These are phyloP conservation scores for Phoenix roebelenii DNA, from an alignment of 176 grass and related monocot species.

Conservation along the genomic window DNA sequence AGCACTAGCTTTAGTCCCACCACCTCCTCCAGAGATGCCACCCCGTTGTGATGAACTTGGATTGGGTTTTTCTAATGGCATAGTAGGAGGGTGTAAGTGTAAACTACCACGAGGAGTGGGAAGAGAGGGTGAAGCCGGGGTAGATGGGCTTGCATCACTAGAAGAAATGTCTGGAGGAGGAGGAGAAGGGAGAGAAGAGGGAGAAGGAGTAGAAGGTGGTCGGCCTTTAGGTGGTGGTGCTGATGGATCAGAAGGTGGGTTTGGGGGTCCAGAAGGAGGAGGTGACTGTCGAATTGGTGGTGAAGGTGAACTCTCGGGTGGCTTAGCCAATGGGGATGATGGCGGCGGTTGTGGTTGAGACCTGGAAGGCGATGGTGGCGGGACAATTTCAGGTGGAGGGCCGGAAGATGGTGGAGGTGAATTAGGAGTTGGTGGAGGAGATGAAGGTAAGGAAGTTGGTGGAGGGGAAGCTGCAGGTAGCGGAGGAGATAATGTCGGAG, in stretches of 20 bases:
- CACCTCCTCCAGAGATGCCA: neutral
- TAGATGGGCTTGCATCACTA: too few relatives aligned
- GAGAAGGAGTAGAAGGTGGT: neutral
- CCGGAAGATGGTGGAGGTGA: too few relatives aligned
- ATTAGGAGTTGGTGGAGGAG: conserved; percentile 1
- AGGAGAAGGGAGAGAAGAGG: neutral
- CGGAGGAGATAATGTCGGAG: neutral
- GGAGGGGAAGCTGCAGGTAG: neutral
- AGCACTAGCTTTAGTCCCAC: neutral
- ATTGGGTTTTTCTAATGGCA: neutral
- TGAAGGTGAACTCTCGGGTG: conserved; percentile 8
- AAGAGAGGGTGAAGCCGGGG: conserved; percentile 11
- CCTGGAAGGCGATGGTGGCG: conserved; percentile 6
- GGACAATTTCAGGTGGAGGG: neutral
- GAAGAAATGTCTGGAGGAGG: conserved; percentile 1
- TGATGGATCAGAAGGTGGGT: neutral
- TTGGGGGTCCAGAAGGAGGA: neutral
- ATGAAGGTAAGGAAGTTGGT: neutral
- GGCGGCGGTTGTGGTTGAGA: neutral
- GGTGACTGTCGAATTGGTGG: neutral
- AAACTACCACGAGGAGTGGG: too few relatives aligned
- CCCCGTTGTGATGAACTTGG: neutral
- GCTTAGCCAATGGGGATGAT: neutral
- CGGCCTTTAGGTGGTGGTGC: conserved; percentile 5
- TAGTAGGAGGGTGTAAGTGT: too few relatives aligned